phyloP scores from a whole-genome alignment of 176 grass and related monocot species.

The Microstegium vimineum region DNA sequence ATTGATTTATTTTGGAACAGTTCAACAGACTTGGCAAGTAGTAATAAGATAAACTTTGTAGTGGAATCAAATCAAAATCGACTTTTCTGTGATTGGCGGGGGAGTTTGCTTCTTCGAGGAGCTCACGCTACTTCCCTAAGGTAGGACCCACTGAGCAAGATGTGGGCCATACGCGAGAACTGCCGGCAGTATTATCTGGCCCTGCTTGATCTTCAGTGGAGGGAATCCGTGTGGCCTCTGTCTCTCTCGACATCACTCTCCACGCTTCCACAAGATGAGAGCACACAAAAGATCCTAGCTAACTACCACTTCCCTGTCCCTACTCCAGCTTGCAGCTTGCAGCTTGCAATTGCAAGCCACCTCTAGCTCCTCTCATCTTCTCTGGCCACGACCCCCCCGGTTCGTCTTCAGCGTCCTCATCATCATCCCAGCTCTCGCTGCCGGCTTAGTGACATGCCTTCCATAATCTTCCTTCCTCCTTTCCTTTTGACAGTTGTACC shows the following conservation, averaged over 20 bases:
- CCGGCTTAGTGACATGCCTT: slow-evolving; percentile 11
- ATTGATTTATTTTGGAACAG: not conserved
- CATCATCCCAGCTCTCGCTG: not conserved
- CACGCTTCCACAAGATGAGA: not conserved
- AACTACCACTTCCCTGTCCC: not conserved
- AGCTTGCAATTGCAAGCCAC: not conserved
- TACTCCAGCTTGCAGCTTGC: slow-evolving; percentile 22
- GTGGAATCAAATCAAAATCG: not conserved
- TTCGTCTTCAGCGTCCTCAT: not conserved
- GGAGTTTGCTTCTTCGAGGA: slow-evolving; percentile 44
- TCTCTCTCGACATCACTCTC: not conserved
- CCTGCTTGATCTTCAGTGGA: slow-evolving; percentile 20
- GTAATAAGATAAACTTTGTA: not conserved
- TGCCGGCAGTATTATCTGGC: slow-evolving; percentile 30
- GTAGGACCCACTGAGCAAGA: slow-evolving; percentile 1
- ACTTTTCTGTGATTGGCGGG: slow-evolving; percentile 13
- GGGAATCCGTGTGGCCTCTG: not conserved
- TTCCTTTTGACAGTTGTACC: not conserved
- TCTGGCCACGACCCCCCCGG: no score
- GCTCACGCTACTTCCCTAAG: slow-evolving; percentile 25
- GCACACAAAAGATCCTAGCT: slow-evolving; percentile 15
- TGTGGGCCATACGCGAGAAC: slow-evolving; percentile 33
- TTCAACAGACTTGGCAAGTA: not conserved
- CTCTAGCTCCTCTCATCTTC: not conserved
- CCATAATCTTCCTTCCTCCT: slow-evolving; percentile 35